Evolutionary conservation across 768 basidiomycete species (phyloP), one percentile per base, ranked within the genome.

Genomic region (Multifurca ochricompacta): DNA sequence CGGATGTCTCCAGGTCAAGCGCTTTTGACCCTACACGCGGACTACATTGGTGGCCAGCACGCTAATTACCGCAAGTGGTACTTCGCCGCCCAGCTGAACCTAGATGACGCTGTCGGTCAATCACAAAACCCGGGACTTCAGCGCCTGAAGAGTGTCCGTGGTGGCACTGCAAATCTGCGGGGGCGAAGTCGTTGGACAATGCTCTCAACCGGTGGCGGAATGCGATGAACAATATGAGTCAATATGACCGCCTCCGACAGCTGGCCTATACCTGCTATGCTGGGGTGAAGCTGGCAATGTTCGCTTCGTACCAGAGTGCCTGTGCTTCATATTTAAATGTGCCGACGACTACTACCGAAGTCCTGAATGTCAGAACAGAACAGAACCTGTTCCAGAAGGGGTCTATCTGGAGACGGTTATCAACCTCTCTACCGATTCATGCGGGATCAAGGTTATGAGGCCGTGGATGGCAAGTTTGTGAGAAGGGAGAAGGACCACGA

Each of bases 21-120:
- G 2, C 80, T 99, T 42, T 78, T 96, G 59, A 98, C 96, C 34
- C 78, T 99, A 21, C 96, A 99, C 67, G 95, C 95, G 49, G 95
- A 99, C 70, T 99, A 98, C 71, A 97, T 99, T 57, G 96, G 96
- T 53, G 96, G 96, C 42, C 90, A 92, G 66, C 89, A 98, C 66
- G 96, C 96, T 62, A 98, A 98, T 74, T 98, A 98, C 70, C 88
- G 96, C 68, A 97, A 98, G 71, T 98, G 96, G 96, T 99, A 99
- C 68, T 99, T 98, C 69, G 96, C 96, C 34, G 93, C 95, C 11
- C 96, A 99, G 68, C 87, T 99, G 68, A 95, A 98, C 68, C 86
- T 99, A 53, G 96, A 99, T 73, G 96, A 99, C 65, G 95, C 95
- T 27, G 93, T 98, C 55, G 96, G 96, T 44, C 87, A 92, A 62